Evolutionary conservation across 371 early-diverging fungal species (phyloP).

Genomic region (Mucor sp.): DNA sequence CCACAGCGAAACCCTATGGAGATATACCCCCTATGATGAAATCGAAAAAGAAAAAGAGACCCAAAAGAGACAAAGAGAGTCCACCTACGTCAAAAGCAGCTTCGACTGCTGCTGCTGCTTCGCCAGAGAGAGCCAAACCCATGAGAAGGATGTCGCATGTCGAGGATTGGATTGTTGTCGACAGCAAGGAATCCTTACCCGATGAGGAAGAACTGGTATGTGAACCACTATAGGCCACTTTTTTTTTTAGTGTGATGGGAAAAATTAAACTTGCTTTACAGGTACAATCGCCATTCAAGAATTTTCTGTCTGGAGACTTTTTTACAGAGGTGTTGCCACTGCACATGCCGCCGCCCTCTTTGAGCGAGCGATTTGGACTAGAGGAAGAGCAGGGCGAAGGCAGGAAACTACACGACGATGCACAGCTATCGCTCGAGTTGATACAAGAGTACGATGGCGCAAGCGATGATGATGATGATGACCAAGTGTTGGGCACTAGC

Average conservation of each 20-base stretch:
- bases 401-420: not conserved
- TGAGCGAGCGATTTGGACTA: constrained; percentile 31
- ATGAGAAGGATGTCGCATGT: constrained; percentile 43
- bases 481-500: constrained; percentile 12
- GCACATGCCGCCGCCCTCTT: constrained; percentile 54
- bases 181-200: constrained; percentile 54
- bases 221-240: not conserved
- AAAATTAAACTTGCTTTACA: not conserved
- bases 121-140: constrained; percentile 4
- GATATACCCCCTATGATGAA: constrained; percentile 53
- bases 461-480: constrained; percentile 25
- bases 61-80: constrained; percentile 15
- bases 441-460: constrained; percentile 27
- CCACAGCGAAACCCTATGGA: constrained; percentile 58
- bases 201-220: constrained; percentile 49
- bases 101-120: not conserved
- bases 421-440: constrained; percentile 10
- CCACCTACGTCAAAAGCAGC: not conserved
- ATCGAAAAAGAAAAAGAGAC: constrained; percentile 29
- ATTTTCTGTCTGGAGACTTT: constrained; percentile 49
- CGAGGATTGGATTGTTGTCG: constrained; percentile 52
- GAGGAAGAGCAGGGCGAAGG: constrained; percentile 13
- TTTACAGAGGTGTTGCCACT: constrained; percentile 50
- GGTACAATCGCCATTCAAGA: constrained; percentile 38
- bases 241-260: not conserved